A percentile compares a stretch with the other conserved stretches of the same genome.
These are phyloP conservation scores for Cercospora sp. DNA, from an alignment of 2,329 filamentous ascomycete species.

Conservation along the genomic window DNA sequence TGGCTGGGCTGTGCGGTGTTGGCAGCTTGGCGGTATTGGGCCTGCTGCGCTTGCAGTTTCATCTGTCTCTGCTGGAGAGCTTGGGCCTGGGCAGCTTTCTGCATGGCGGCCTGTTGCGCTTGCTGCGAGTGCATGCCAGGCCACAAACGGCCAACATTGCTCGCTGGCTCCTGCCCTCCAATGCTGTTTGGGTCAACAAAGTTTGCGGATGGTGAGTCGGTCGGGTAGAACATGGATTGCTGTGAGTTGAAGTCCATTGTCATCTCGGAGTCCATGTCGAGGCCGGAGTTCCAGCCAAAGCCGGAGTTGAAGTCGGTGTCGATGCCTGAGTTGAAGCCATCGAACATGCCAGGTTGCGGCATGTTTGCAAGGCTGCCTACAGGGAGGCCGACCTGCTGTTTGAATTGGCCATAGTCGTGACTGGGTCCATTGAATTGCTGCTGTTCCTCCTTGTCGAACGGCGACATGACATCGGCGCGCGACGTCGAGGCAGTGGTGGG, in stretches of 20 bases:
- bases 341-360: slow-evolving; percentile 61
- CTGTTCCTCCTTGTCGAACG: slow-evolving; percentile 41
- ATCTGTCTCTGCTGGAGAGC: slow-evolving; percentile 54
- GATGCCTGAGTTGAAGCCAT: slow-evolving; percentile 54
- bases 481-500: slow-evolving; percentile 33
- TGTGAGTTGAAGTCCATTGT: slow-evolving; percentile 59
- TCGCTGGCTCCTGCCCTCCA: slow-evolving; percentile 57
- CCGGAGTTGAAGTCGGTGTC: slow-evolving; percentile 63
- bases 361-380: slow-evolving; percentile 79
- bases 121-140: slow-evolving; percentile 91
- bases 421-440: slow-evolving; percentile 60
- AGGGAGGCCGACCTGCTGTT: slow-evolving; percentile 91
- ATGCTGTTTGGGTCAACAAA: slow-evolving; percentile 75
- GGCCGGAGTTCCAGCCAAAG: slow-evolving; percentile 58
- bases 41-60: slow-evolving; percentile 42
- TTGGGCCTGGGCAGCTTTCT: slow-evolving; percentile 49
- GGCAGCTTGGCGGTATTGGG: slow-evolving; percentile 39
- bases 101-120: slow-evolving; percentile 62
- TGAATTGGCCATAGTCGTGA: slow-evolving; percentile 92
- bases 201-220: slow-evolving; percentile 47
- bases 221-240: slow-evolving; percentile 62
- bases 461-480: slow-evolving; percentile 33
- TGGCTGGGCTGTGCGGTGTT: slow-evolving; percentile 31
- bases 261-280: slow-evolving; percentile 61
- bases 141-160: slow-evolving; percentile 70